These are phyloP conservation scores for Wallacemonas sp. DNA, from an alignment of 208 protist genomes.

Conservation along the genomic window DNA sequence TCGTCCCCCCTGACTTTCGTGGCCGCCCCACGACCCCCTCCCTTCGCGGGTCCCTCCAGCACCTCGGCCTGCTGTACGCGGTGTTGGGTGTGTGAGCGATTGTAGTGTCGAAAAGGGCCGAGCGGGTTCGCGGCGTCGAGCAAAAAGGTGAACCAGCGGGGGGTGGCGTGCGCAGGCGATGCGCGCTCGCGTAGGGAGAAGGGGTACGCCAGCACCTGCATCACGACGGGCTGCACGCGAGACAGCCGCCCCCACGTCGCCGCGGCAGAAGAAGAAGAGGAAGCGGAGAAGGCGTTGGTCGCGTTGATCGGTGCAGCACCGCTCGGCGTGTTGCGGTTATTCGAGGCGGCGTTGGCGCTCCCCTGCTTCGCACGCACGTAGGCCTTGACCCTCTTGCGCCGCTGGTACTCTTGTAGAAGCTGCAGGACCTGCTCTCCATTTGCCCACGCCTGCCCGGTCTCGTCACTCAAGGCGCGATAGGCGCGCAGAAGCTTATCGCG, in stretches of 20 bases:
- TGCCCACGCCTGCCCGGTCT: background rate
- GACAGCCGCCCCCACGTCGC: constrained; percentile 1
- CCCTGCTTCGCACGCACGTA: background rate
- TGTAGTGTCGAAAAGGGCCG: constrained; percentile 30
- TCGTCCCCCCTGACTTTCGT: background rate
- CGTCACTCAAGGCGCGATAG: background rate
- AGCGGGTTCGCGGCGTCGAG: constrained; percentile 28
- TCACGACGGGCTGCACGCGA: constrained; percentile 23
- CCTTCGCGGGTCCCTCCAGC: too few species aligned
- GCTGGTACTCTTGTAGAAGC: constrained; percentile 12
- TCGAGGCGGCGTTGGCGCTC: background rate
- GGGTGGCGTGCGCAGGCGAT: constrained; percentile 11
- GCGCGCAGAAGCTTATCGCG: constrained; percentile 4
- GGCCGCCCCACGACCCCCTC: too few species aligned
- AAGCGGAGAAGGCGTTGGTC: too few species aligned
- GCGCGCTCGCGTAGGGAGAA: constrained; percentile 29
- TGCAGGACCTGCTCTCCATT: constrained; percentile 11
- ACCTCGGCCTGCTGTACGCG: background rate
- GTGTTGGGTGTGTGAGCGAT: constrained; percentile 7
- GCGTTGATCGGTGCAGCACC: too few species aligned
- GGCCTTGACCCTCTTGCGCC: constrained; percentile 9
- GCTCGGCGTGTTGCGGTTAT: background rate
- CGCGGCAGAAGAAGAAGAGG: background rate
- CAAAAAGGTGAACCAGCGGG: constrained; percentile 15
- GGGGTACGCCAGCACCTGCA: constrained; percentile 28